Conservation (phyloP, 2,329 filamentous ascomycete genomes). For the Nigrograna mackinnonii region DNA sequence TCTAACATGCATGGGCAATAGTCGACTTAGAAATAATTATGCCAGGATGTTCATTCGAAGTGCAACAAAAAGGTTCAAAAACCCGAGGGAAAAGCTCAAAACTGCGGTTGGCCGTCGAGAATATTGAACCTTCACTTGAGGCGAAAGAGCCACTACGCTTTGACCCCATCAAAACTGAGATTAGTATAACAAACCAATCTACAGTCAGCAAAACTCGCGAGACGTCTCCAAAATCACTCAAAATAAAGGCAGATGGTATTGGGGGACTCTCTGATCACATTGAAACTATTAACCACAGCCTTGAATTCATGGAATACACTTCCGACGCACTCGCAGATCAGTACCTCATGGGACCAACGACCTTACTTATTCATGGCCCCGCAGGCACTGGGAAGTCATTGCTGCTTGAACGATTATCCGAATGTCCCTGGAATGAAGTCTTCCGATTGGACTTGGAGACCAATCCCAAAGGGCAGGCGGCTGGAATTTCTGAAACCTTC, state of each 20-base stretch:
- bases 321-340: slow-evolving; percentile 17
- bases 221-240: slow-evolving; percentile 16
- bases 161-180: slow-evolving; percentile 24
- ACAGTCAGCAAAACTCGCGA: not conserved
- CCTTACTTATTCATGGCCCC: slow-evolving; percentile 77
- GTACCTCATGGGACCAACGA: slow-evolving; percentile 46
- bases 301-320: slow-evolving; percentile 45
- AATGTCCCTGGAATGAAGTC: slow-evolving; percentile 70
- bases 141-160: slow-evolving; percentile 32
- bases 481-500: slow-evolving; percentile 69
- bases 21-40: slow-evolving; percentile 70
- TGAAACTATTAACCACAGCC: slow-evolving; percentile 66
- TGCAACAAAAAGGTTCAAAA: slow-evolving; percentile 48
- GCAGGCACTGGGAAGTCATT: slow-evolving; percentile 84
- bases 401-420: slow-evolving; percentile 68
- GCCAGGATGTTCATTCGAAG: slow-evolving; percentile 71
- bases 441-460: slow-evolving; percentile 58
- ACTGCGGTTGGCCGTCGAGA: slow-evolving; percentile 62
- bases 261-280: slow-evolving; percentile 71
- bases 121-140: slow-evolving; percentile 51
- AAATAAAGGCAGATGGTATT: slow-evolving; percentile 54
- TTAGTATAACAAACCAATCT: slow-evolving; percentile 15
- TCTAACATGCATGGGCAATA: slow-evolving; percentile 26
- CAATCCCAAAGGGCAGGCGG: slow-evolving; percentile 48
- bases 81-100: slow-evolving; percentile 54